Evolutionary conservation across 257 asterid species (phyloP).

Genomic region (Gentiana macrophylla): DNA sequence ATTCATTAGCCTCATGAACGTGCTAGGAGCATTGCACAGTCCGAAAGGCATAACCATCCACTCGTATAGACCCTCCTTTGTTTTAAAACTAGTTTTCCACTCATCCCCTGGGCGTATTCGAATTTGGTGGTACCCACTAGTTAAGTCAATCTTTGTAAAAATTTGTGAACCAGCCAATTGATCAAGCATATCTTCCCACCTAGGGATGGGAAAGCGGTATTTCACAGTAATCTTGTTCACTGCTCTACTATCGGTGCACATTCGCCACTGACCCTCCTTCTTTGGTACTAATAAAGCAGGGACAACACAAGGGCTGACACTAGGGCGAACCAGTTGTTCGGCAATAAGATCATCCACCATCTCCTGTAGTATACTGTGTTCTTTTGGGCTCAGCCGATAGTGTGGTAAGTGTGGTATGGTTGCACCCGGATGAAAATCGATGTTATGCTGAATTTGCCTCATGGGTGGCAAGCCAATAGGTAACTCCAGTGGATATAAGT

Average conservation of each 20-base stretch:
- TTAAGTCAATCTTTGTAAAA: background rate
- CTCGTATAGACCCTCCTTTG: background rate
- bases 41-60: no score
- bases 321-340: background rate
- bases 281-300: background rate
- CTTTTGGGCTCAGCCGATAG: background rate
- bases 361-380: background rate
- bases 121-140: background rate
- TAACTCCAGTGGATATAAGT: background rate
- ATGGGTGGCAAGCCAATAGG: background rate
- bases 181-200: background rate
- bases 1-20: no score
- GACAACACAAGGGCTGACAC: background rate
- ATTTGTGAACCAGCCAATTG: background rate
- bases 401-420: background rate
- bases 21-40: no score
- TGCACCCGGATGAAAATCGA: background rate
- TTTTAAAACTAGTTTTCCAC: slow-evolving; percentile 1
- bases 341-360: background rate
- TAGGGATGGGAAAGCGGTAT: background rate
- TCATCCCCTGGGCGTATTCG: slow-evolving; percentile 1
- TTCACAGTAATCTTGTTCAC: background rate
- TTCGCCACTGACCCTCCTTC: background rate
- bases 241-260: background rate
- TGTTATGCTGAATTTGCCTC: background rate